Conservation (phyloP, 2,329 filamentous ascomycete genomes). For the Claviceps paspali region DNA sequence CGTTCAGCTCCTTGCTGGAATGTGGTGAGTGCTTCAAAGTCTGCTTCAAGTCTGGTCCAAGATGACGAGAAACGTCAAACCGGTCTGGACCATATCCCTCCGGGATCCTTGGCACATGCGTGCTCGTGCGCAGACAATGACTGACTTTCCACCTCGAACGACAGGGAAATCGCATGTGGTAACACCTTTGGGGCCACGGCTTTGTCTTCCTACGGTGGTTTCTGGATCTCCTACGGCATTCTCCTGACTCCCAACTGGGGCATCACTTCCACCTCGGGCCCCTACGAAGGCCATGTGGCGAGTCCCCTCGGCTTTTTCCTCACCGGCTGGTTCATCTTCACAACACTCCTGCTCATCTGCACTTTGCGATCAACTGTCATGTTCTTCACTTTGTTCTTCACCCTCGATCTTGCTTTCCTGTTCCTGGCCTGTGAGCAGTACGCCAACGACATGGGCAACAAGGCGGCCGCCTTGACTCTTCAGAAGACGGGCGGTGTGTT, state of each 20-base stretch:
- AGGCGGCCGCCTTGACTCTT: constrained; percentile 29
- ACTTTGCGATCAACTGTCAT: constrained; percentile 64
- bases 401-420: constrained; percentile 61
- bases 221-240: constrained; percentile 67
- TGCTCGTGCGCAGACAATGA: no score
- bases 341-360: constrained; percentile 55
- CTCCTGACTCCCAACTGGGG: constrained; percentile 54
- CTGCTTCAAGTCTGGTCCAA: no score
- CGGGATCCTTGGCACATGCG: background rate
- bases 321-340: constrained; percentile 75
- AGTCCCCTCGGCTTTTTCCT: constrained; percentile 62
- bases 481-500: constrained; percentile 64
- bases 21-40: constrained; percentile 65
- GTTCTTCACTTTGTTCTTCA: constrained; percentile 66
- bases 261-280: constrained; percentile 31
- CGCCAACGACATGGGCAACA: constrained; percentile 35
- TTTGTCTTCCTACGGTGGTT: constrained; percentile 67
- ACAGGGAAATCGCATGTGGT: constrained; percentile 66
- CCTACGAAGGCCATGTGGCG: constrained; percentile 29
- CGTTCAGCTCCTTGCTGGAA: constrained; percentile 66
- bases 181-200: constrained; percentile 79
- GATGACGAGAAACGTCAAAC: no score
- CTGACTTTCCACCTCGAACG: constrained; percentile 3
- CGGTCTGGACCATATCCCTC: no score
- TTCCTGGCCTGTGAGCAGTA: constrained; percentile 52